phyloP scores from a whole-genome alignment of 176 grass and related monocot species.

The Phragmites australis region DNA sequence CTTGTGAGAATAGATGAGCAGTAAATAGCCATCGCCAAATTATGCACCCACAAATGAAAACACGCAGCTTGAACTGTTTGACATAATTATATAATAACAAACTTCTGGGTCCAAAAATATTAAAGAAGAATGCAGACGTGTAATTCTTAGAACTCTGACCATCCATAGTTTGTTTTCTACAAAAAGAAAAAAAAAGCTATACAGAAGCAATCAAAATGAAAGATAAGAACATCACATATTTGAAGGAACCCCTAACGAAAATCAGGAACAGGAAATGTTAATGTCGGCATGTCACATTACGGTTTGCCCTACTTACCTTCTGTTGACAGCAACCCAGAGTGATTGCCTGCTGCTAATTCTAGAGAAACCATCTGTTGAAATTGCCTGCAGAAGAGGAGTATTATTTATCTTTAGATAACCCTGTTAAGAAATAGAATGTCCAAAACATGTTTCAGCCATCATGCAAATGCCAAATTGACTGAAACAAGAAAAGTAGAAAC shows the following conservation, averaged over 20 bases:
- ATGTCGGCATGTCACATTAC: neutral
- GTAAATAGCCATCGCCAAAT: neutral
- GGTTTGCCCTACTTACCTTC: constrained; percentile 37
- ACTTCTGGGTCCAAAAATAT: neutral
- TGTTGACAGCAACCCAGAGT: constrained; percentile 15
- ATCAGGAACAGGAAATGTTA: neutral
- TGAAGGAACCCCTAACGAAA: neutral
- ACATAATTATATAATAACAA: neutral
- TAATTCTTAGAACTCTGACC: neutral
- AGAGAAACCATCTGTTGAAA: constrained; percentile 52
- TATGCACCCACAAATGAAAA: neutral
- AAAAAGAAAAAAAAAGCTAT: neutral
- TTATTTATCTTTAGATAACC: constrained; percentile 8
- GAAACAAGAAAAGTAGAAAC: neutral
- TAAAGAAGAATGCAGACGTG: neutral
- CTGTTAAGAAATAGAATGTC: neutral
- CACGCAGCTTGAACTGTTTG: neutral
- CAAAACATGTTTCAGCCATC: neutral
- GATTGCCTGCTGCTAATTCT: constrained; percentile 31
- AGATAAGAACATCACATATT: neutral
- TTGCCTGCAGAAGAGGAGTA: constrained; percentile 56
- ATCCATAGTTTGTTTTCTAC: neutral
- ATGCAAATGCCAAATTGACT: constrained; percentile 5
- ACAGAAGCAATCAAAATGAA: constrained; percentile 8
- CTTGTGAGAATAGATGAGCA: neutral